phyloP scores from a whole-genome alignment of 768 basidiomycete genomes.

The Hysterangium stoloniferum region DNA sequence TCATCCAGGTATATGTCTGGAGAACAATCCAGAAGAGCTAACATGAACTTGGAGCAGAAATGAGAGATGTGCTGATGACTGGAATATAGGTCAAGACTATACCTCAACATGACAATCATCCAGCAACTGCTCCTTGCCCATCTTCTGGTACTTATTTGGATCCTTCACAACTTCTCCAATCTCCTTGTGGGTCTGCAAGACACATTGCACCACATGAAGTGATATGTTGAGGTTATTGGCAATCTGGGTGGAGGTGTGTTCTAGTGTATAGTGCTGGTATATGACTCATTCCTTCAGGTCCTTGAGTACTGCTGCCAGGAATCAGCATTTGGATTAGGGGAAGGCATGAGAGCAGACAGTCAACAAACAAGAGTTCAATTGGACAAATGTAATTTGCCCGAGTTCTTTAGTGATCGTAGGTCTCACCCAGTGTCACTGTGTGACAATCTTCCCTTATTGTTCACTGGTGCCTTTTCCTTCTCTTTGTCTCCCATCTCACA shows the following conservation, averaged over 20 bases:
- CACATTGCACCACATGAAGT: constrained; percentile 3
- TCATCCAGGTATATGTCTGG: constrained; percentile 4
- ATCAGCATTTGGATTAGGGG: too few relatives aligned
- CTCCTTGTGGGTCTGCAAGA: constrained; percentile 1
- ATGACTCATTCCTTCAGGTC: background rate
- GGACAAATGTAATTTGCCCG: too few relatives aligned
- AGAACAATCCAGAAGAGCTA: background rate
- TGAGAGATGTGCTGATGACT: background rate
- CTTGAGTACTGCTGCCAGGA: too few relatives aligned
- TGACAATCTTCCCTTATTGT: too few relatives aligned
- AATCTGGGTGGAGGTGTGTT: background rate
- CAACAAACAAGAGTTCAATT: too few relatives aligned
- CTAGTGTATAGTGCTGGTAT: background rate
- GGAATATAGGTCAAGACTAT: background rate
- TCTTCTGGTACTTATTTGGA: background rate
- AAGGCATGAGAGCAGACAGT: too few relatives aligned
- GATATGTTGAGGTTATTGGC: background rate
- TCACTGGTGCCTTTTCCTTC: too few relatives aligned
- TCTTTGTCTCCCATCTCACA: too few relatives aligned
- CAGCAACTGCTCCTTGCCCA: background rate
- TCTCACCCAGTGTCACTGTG: too few relatives aligned
- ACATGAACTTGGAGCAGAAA: background rate
- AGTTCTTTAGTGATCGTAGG: too few relatives aligned
- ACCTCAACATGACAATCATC: background rate
- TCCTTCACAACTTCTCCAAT: background rate